These are phyloP conservation scores for Orbilia brochopaga DNA, from an alignment of 2,329 filamentous ascomycete genomes.

Conservation along the genomic window DNA sequence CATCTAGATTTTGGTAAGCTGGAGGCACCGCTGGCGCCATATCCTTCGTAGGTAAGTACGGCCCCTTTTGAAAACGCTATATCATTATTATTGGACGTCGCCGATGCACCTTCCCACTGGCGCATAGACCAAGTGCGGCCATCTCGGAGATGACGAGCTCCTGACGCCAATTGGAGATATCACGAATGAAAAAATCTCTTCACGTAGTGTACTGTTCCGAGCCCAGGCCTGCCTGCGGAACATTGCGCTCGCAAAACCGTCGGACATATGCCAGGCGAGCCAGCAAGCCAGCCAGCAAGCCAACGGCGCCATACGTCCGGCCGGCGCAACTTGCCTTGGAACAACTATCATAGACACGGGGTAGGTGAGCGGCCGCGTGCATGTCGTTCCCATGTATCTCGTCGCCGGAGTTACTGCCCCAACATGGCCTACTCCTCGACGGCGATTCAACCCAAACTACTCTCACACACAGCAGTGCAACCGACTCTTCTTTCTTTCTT, in stretches of 20 bases:
- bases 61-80: neutral
- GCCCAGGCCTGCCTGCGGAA: constrained; percentile 6
- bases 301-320: neutral
- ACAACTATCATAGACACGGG: constrained; percentile 7
- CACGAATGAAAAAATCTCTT: too few relatives aligned
- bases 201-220: neutral
- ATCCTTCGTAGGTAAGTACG: neutral
- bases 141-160: constrained; percentile 35
- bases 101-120: constrained; percentile 35
- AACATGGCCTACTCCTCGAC: constrained; percentile 18
- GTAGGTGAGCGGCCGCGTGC: too few relatives aligned
- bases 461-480: constrained; percentile 2
- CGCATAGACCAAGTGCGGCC: neutral
- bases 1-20: neutral
- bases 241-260: neutral
- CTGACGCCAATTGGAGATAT: constrained; percentile 1
- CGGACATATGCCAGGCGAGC: neutral
- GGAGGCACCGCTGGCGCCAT: neutral
- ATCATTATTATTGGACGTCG: constrained; percentile 18
- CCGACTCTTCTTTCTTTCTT: neutral
- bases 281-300: too few relatives aligned
- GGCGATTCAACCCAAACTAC: constrained; percentile 25
- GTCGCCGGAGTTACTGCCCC: constrained; percentile 30
- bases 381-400: constrained; percentile 6
- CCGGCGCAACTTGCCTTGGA: constrained; percentile 1